Conservation (phyloP, 352 stramenopile genomes). For the Pythium volutum region DNA sequence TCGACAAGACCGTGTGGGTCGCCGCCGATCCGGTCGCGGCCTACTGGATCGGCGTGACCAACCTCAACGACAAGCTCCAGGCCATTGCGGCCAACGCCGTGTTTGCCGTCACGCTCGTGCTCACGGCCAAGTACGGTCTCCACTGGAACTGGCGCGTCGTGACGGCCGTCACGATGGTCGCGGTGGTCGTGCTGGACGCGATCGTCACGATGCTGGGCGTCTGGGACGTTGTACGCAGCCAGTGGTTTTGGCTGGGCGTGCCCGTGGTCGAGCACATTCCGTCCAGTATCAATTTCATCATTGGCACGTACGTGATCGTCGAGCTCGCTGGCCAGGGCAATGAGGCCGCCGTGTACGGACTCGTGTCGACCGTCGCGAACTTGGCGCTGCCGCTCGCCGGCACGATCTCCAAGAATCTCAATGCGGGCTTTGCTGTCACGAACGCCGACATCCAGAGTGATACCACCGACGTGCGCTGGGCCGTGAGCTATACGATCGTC, state of each 20-base stretch:
- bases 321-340: conserved; percentile 20
- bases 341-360: conserved; percentile 29
- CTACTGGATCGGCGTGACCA: conserved; percentile 23
- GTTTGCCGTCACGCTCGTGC: conserved; percentile 17
- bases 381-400: conserved; percentile 21
- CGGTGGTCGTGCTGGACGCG: conserved; percentile 28
- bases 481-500: conserved; percentile 22
- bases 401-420: conserved; percentile 27
- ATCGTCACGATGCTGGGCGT: conserved; percentile 29
- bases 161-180: conserved; percentile 23
- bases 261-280: conserved; percentile 30
- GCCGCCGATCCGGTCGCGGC: conserved; percentile 6
- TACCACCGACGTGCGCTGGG: conserved; percentile 13
- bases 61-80: conserved; percentile 25
- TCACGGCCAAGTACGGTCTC: conserved; percentile 26
- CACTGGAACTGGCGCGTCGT: conserved; percentile 38
- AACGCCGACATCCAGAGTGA: conserved; percentile 28
- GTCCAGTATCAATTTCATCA: conserved; percentile 25
- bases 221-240: conserved; percentile 36
- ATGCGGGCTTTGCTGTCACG: conserved; percentile 21
- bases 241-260: conserved; percentile 39
- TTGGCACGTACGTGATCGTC: conserved; percentile 24
- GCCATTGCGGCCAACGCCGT: conserved; percentile 14
- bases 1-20: conserved; percentile 15
- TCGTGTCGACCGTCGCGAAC: conserved; percentile 28